Base-by-base conservation (phyloP, 805 yeast species). In the Cyberlindnera galapagoensis region DNA sequence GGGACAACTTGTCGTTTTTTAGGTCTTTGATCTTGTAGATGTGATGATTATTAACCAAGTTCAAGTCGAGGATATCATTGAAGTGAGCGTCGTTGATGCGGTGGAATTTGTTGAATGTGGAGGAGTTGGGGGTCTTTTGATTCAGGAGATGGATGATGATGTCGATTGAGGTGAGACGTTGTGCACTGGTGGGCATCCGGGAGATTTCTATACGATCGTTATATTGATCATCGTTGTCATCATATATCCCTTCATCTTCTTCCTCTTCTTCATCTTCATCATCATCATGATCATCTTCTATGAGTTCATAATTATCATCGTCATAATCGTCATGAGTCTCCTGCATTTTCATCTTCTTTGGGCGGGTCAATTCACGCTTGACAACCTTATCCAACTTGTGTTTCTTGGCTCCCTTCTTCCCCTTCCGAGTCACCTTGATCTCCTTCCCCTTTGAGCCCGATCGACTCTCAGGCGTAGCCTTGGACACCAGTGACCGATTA, bases 21-120 rank as follows among this genome's bases (percentile, higher is more conserved):
- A 53, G 39, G 15, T 47, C 51, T 8, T 44, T 36, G 15, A 63
- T 41, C 22, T 60, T 56, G 17, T 44, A 43, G 9, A 47, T 31
- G n/a, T 60, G 41, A 15, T 52, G 41, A 26, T 61, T 56, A 40
- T 60, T 64, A 2, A 57, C 46, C 25, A 65, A 35, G 33, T 56
- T 52, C 6, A 58, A 32, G 41, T 65, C 70, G 20, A 64, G 46
- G 17, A 62, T 39, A 9, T 48, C 44, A 3, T 42, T 42, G 26
- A 63, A 55, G 48, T 59, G 57, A 3, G 34, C 31, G 10, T 44
- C 43, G n/a, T 55, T 34, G n/a, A 44, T 24, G 3, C 38, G 36
- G 6, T 36, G 29, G 38, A 57, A 61, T 7, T 33, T 45, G 3
- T 31, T 25, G 7, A 43, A 36, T 9, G 24, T 12, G 4, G 18